Percentiles rank a stretch among this genome's conserved stretches.
Conservation (phyloP, 257 asterid genomes). For the Linderniella brevidens region DNA sequence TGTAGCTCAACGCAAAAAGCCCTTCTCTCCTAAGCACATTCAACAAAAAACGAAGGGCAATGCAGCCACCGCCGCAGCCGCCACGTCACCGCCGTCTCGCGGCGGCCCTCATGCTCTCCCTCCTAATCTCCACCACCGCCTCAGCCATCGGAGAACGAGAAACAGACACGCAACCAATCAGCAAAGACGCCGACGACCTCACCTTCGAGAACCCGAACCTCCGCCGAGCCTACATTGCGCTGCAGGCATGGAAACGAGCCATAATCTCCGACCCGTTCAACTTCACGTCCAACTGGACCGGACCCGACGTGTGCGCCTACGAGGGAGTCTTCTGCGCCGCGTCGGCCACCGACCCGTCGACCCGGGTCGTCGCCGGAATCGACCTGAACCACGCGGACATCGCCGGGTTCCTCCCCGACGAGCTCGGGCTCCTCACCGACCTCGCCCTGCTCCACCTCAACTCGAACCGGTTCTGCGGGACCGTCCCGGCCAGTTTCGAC, state of each 20-base stretch:
- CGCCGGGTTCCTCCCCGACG: constrained; percentile 51
- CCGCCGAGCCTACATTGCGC: background rate
- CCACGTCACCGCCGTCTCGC: no score
- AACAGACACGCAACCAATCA: no score
- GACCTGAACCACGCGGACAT: constrained; percentile 69
- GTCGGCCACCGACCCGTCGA: constrained; percentile 21
- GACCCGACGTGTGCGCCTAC: constrained; percentile 14
- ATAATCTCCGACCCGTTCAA: background rate
- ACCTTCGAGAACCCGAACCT: background rate
- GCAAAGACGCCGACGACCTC: no score
- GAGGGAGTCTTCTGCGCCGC: constrained; percentile 40
- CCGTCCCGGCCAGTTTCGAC: constrained; percentile 27
- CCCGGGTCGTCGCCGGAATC: constrained; percentile 48
- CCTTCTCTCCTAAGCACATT: no score
- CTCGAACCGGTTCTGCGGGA: constrained; percentile 59
- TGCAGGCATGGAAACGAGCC: constrained; percentile 1
- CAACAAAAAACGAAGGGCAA: no score
- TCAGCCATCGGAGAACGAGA: no score
- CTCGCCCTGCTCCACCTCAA: constrained; percentile 56
- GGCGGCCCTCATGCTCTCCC: no score
- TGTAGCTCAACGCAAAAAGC: no score
- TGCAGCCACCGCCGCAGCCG: no score
- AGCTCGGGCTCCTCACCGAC: constrained; percentile 47
- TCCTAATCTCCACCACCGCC: no score
- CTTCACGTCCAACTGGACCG: constrained; percentile 1